Conservation (phyloP, 768 basidiomycete species). For the Xerocomus potaroensis region DNA sequence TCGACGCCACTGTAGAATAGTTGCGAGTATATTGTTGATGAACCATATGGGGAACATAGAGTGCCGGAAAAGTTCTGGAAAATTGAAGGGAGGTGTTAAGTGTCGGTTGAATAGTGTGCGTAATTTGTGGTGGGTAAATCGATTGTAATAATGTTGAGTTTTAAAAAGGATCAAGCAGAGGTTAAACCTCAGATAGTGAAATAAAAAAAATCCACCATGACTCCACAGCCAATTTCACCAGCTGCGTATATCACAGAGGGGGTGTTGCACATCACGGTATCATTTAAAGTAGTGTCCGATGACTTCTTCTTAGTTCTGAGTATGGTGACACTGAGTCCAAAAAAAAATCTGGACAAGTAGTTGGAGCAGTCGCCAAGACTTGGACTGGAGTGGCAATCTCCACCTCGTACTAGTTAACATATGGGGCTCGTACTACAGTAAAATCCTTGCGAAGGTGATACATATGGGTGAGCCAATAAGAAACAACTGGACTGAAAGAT, state of each 20-base stretch:
- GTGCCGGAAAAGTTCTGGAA: slow-evolving; percentile 33
- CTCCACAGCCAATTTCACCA: slow-evolving; percentile 80
- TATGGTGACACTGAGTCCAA: too few species aligned
- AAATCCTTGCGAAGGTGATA: too few species aligned
- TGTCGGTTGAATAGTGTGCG: slow-evolving; percentile 76
- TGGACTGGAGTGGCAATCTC: too few species aligned
- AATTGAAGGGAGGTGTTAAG: slow-evolving; percentile 66
- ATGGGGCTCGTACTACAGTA: too few species aligned
- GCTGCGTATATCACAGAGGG: slow-evolving; percentile 68
- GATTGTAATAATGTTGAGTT: slow-evolving; percentile 83
- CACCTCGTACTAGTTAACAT: too few species aligned
- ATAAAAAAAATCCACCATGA: slow-evolving; percentile 54
- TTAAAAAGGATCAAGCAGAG: slow-evolving; percentile 36
- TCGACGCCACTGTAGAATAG: slow-evolving; percentile 78
- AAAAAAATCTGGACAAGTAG: too few species aligned
- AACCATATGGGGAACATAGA: slow-evolving; percentile 42
- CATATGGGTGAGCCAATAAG: too few species aligned
- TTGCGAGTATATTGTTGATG: slow-evolving; percentile 60
- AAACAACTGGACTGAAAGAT: too few species aligned
- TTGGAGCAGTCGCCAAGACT: too few species aligned
- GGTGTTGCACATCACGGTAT: slow-evolving; percentile 69
- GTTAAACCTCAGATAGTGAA: neutral
- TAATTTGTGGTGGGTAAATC: slow-evolving; percentile 65
- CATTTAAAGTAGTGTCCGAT: too few species aligned
- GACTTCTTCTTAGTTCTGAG: too few species aligned